Evolutionary conservation across 2,329 filamentous ascomycete genomes (phyloP), one percentile per base, ranked within the genome.

Genomic region (Chaetomiaceae sp.): DNA sequence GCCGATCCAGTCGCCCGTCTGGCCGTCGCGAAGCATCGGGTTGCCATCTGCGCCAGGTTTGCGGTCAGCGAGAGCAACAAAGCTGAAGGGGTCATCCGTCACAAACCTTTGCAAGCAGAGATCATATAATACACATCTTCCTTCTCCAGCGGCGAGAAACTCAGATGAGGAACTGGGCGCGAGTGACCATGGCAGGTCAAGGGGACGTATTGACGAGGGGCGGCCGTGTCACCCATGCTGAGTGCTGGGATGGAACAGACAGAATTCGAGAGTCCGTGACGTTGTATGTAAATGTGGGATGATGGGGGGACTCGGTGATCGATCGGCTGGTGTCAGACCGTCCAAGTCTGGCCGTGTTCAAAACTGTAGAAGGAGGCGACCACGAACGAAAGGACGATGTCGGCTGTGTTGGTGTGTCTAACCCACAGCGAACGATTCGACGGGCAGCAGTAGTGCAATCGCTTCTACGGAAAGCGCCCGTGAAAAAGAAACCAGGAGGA

Each of bases 1-100:
- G 43, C 93, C 93, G 61, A 97, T 97, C 88, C 91, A 96, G 69
- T 96, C 91, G 53, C 93, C 93, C 42, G 92, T 99, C 55, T 95
- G 81, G 56, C 93, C 93, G 72, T 97, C 89, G 59, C 93, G 88
- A 61, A 99, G 86, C 91, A 97, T 97, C 44, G 93, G 93, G 68
- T 97, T 97, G 65, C 92, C 92, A 75, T 99, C 93, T 91, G 68
- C 49, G 53, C 53, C 35, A 58, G 25, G 39, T 19, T 38, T 35
- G 5, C 21, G 16, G 56, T 67, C 50, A 66, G 60, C 54, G 53
- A 20, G 23, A 17, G 17, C 6, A 8, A 5, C 10, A 3, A n/a
- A 7, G 30, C 30, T 2, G 5, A 13, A 25, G 37, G 38, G 13
- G 16, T 47, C 42, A 48, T 5, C 30, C 39, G 33, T 39, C 34